Evolutionary conservation across 208 protist genomes (phyloP), one percentile per base, ranked within the genome.

Genomic region (Crithidia sp.): DNA sequence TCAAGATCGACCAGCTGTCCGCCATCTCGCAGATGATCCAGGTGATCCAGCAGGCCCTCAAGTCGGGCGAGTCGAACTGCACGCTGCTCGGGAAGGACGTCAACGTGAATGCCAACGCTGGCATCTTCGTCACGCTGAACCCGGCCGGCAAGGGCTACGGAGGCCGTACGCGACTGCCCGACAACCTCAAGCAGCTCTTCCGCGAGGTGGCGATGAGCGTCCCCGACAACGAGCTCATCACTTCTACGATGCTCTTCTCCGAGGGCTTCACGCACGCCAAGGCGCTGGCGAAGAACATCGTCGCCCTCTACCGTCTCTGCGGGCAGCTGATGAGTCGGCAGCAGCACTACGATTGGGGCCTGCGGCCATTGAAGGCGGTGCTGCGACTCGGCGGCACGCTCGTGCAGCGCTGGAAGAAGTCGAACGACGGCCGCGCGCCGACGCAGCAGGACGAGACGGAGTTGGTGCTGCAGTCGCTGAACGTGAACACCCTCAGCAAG

Each of bases 101-200:
- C 28, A 71, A 87, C 43, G 85, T 98, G 40, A 95, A 94, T 77
- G 74, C 81, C 53, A 91, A 95, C 57, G 87, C 88, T 36, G 96
- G 93, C 52, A 98, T 98, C 77, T 99, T 99, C 86, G 99, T 99
- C 47, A 99, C 98, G 43, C 94, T 99, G 73, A 99, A 99, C 81
- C 98, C 98, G 7, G 91, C 88, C 10, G 93, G 93, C 61, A 97
- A 97, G 66, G 98, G 98, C 67, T 99, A 99, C 90, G 98, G 97
- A 60, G 98, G 98, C 49, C 93, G 98, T 66, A 98, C 98, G 58
- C 97, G 98, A 84, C 91, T 99, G 44, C 98, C 98, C 13, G 98
- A 99, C 79, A 99, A 99, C 87, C 81, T 99, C 13, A 99, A 99
- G 80, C 97, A 98, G 71, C 87, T 99, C 36, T 99, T 99, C 84